These are phyloP conservation scores for Sporormia fimetaria DNA, from an alignment of 495 filamentous ascomycete species.

Conservation along the genomic window DNA sequence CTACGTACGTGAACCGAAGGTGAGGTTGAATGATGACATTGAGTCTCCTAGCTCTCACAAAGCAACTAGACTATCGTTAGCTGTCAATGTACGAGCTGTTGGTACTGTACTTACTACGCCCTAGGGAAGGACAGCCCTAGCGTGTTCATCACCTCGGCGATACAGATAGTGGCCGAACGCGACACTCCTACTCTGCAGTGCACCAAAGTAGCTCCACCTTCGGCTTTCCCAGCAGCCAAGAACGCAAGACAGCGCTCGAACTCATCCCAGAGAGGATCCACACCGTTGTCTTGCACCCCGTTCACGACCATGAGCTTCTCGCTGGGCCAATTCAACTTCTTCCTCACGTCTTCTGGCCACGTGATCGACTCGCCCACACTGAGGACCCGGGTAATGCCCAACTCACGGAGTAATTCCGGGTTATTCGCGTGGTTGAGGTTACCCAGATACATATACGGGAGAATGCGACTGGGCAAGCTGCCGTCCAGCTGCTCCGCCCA, in stretches of 20 bases:
- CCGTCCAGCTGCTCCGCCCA: constrained; percentile 85
- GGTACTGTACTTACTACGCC: constrained; percentile 58
- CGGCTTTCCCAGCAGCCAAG: constrained; percentile 67
- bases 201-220: constrained; percentile 77
- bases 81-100: not conserved
- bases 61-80: constrained; percentile 47
- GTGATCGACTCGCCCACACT: constrained; percentile 85
- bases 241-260: constrained; percentile 83
- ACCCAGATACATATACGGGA: constrained; percentile 93
- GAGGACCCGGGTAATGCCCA: constrained; percentile 79
- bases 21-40: constrained; percentile 66
- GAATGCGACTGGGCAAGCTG: constrained; percentile 73
- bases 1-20: constrained; percentile 55
- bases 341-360: constrained; percentile 52
- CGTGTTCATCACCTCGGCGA: constrained; percentile 89
- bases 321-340: constrained; percentile 53
- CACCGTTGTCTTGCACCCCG: constrained; percentile 89
- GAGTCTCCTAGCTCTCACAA: constrained; percentile 79
- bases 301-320: constrained; percentile 71
- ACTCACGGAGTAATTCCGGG: constrained; percentile 59
- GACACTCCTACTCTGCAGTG: constrained; percentile 96
- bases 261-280: constrained; percentile 79
- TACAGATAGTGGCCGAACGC: constrained; percentile 90
- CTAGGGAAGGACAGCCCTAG: constrained; percentile 72
- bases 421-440: constrained; percentile 92